A percentile compares a stretch with the other conserved stretches of the same genome.
These are phyloP conservation scores for Lactarius deliciosus DNA, from an alignment of 768 basidiomycete genomes.

Conservation along the genomic window DNA sequence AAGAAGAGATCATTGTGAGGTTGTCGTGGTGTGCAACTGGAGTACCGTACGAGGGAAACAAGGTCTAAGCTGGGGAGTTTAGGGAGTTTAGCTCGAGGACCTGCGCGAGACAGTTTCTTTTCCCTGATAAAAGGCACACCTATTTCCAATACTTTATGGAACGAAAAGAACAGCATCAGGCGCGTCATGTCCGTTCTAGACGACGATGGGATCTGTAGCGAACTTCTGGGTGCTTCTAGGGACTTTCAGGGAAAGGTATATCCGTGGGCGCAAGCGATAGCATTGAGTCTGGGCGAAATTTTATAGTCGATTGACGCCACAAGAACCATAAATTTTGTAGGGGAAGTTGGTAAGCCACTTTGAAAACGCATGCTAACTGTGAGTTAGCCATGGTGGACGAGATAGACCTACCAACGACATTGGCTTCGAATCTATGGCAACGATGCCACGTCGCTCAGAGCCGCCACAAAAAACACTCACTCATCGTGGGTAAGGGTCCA, in stretches of 20 bases:
- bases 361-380: neutral
- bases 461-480: neutral
- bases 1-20: too few species aligned
- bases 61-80: neutral
- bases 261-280: neutral
- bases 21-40: neutral
- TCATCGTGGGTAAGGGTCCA: neutral
- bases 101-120: neutral
- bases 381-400: neutral
- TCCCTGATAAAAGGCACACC: neutral
- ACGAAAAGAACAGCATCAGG: neutral
- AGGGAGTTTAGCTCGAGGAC: neutral
- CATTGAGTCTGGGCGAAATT: neutral
- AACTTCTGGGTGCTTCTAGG: neutral
- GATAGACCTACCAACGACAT: neutral
- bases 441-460: neutral
- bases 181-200: neutral
- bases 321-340: neutral
- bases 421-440: neutral
- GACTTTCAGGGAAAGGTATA: neutral
- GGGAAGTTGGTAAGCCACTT: neutral
- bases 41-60: neutral
- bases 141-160: neutral
- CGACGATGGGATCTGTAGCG: neutral
- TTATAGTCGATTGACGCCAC: neutral